A percentile compares a stretch with the other conserved stretches of the same genome.
Conservation (phyloP, 2,329 filamentous ascomycete species). For the Trichoderma guizhouense region DNA sequence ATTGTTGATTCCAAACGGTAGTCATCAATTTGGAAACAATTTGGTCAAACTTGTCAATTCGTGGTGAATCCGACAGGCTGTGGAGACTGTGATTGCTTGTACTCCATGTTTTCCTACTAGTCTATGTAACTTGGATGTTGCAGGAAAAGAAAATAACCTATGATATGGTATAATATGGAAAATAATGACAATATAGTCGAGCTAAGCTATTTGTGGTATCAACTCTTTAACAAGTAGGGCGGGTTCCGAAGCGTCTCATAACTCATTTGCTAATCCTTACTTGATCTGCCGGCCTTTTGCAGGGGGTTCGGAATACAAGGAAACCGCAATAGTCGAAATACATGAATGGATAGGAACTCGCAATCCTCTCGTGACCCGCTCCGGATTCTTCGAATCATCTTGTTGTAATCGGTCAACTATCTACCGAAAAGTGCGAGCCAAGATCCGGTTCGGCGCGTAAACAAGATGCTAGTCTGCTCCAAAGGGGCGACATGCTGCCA, state of each 20-base stretch:
- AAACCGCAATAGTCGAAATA: no score
- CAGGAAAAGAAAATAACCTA: background rate
- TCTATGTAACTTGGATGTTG: background rate
- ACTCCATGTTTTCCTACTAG: background rate
- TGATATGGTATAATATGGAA: background rate
- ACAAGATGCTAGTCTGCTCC: no score
- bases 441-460: no score
- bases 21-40: background rate
- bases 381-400: no score
- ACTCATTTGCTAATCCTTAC: background rate
- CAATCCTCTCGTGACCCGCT: no score
- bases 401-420: no score
- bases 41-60: background rate
- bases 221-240: background rate
- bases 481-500: no score
- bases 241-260: background rate
- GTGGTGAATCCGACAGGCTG: background rate
- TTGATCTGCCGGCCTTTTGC: background rate
- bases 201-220: background rate
- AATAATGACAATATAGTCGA: background rate
- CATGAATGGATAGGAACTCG: no score
- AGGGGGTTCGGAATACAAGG: no score
- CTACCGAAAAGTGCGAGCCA: no score
- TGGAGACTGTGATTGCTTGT: background rate
- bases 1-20: background rate